These are phyloP conservation scores for Gaeumannomyces sp. DNA, from an alignment of 2,329 filamentous ascomycete genomes.

Conservation along the genomic window DNA sequence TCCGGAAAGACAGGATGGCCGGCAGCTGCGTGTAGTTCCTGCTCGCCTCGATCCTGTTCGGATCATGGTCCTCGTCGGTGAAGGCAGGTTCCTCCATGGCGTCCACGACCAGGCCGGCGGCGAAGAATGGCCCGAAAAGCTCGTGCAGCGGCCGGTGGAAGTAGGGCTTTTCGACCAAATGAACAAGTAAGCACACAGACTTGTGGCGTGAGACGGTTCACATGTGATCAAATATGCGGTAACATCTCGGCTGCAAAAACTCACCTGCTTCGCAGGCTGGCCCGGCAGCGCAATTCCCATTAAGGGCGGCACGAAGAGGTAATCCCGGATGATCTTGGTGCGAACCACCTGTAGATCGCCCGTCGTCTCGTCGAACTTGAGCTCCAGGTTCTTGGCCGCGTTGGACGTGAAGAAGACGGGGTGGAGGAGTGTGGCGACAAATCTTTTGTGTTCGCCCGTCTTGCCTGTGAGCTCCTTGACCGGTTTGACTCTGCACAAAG, in stretches of 20 bases:
- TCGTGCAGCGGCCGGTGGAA: slow-evolving; percentile 13
- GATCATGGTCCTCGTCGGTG: slow-evolving; percentile 20
- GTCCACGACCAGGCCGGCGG: slow-evolving; percentile 39
- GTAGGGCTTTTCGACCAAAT: slow-evolving; percentile 5
- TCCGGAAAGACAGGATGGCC: slow-evolving; percentile 28
- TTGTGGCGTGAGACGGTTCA: too few species aligned
- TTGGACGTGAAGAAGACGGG: slow-evolving; percentile 43
- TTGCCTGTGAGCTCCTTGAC: background rate
- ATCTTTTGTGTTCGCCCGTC: slow-evolving; percentile 21
- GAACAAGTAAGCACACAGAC: background rate
- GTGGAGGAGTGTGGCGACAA: slow-evolving; percentile 41
- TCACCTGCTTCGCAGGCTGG: slow-evolving; percentile 30
- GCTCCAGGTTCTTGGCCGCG: slow-evolving; percentile 31
- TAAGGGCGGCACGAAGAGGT: slow-evolving; percentile 34
- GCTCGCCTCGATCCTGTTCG: slow-evolving; percentile 25
- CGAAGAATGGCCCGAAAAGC: slow-evolving; percentile 25
- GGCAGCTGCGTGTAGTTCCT: slow-evolving; percentile 34
- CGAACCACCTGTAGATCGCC: slow-evolving; percentile 29
- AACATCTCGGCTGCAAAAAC: slow-evolving; percentile 6
- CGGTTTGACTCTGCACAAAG: too few species aligned
- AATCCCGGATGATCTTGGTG: slow-evolving; percentile 33
- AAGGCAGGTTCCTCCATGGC: slow-evolving; percentile 42
- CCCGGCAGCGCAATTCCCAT: slow-evolving; percentile 29
- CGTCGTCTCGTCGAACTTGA: slow-evolving; percentile 28
- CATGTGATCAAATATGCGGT: background rate